Evolutionary conservation across 2,329 filamentous ascomycete species (phyloP), one percentile per base, ranked within the genome.

Genomic region (Cordyceps sp.): DNA sequence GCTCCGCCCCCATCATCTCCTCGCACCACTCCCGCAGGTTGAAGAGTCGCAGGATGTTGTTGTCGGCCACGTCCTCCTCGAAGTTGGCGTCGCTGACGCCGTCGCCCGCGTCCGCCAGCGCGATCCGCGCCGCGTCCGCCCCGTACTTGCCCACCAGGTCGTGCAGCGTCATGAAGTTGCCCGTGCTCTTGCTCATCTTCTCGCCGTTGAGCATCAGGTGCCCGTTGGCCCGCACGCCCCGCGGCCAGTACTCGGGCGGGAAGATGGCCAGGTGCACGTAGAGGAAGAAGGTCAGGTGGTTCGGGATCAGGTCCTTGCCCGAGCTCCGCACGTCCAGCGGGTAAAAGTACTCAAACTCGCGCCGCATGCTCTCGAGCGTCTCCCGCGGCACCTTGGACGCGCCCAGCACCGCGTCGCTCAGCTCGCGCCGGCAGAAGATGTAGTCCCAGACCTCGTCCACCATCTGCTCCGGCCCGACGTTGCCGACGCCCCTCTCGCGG

Each of bases 131-230:
- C 12, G 90, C 90, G 53, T 96, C 90, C 8, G 90, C 88, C 47
- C 90, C 90, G 46, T 90, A 98, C 55, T 98, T 98, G 45, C 76
- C 69, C 12, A 88, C 78, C 20, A 86, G 70, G 39, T 94, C 82
- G 33, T 76, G 70, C 32, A 96, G 65, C 10, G 90, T 96, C 53
- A 98, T 67, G 64, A 98, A 98, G 61, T 96, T 98, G 39, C 90
- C 90, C 1, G 86, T 94, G 33, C 79, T 88, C 64, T 98, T 98
- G 53, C 76, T 80, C 90, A 98, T 98, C 70, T 98, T 98, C 53
- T 93, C 83, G 31, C 88, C 88, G 53, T 98, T 98, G 41, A 98
- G 66, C 55, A 93, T 73, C 47, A 96, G 61, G 58, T 96, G 88
- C 2, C 90, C 90, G 50, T 98, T 98, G 39, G 81, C 77, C 41